Evolutionary conservation across 352 stramenopile genomes (phyloP), one percentile per base, ranked within the genome.

Genomic region (Phytophthora sansomeana): DNA sequence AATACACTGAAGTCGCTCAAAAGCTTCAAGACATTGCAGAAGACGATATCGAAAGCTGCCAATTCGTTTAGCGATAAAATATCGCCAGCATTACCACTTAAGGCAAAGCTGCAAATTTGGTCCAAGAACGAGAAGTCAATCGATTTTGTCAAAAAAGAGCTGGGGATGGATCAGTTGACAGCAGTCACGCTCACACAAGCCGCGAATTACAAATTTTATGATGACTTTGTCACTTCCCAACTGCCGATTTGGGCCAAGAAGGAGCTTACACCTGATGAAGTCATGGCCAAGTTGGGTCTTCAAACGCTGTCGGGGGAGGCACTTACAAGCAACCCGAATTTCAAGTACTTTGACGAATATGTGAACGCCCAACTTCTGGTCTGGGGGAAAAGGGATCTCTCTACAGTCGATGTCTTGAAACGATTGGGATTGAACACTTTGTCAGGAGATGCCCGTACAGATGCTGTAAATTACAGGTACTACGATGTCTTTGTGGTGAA

Each of bases 311-410:
- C 16, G n/a, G 58, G 26, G 5, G 14, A 13, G 32, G 24, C 8
- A 1, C 21, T 67, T n/a, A 55, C 9, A 7, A 4, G 21, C 16
- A 35, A 50, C 28, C 49, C 30, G 33, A 41, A 61, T 35, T 67
- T 67, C 24, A 60, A 67, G 8, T 59, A 67, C 32, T 67, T 55
- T n/a, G 41, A 67, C 11, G 33, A 60, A 19, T 60, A 28, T 54
- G 5, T 61, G 39, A 49, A 19, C 0, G 4, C 28, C 0, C 50
- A 60, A 47, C n/a, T 14, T 0, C 24, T 48, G 17, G 26, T 49
- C 11, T 67, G 58, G 58, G n/a, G 39, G 3, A 49, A 38, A 24
- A 16, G 49, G 5, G 26, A 50, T 3, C 6, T 61, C 30, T 16
- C 32, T 1, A n/a, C 53, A 4, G 49, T 48, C 30, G 49, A 54